Evolutionary conservation across 164 flowering plant species (phyloP).

Genomic region (Kingdonia uniflora): DNA sequence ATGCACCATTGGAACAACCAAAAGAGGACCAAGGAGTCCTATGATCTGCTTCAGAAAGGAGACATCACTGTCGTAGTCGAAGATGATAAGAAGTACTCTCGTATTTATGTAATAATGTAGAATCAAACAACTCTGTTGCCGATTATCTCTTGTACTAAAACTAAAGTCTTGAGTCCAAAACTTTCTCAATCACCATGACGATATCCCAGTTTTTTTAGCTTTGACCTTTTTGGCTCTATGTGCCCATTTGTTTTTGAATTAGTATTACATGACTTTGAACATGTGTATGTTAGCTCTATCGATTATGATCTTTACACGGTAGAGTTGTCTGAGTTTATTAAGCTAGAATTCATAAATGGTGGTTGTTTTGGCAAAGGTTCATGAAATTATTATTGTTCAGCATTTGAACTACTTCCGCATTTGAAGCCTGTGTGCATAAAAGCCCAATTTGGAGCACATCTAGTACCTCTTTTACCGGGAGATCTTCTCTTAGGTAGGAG

Average conservation of each 20-base stretch:
- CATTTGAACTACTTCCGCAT: conserved; percentile 63
- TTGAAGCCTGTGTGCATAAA: conserved; percentile 72
- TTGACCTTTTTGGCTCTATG: neutral
- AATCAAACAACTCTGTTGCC: neutral
- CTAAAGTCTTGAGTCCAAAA: neutral
- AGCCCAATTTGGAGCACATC: conserved; percentile 60
- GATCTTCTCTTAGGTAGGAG: conserved; percentile 25
- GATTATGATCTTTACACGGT: neutral
- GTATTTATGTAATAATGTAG: neutral
- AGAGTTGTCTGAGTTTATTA: conserved; percentile 11
- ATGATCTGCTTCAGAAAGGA: conserved; percentile 36
- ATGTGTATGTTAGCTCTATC: neutral
- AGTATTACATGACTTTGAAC: neutral
- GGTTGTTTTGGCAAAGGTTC: conserved; percentile 65
- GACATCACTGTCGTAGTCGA: conserved; percentile 32
- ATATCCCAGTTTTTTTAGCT: neutral
- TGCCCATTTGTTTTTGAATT: neutral
- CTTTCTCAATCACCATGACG: no score
- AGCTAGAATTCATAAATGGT: conserved; percentile 52
- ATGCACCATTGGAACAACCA: conserved; percentile 38
- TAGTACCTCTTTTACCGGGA: conserved; percentile 32
- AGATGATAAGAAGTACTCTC: conserved; percentile 15
- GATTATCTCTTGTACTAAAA: neutral
- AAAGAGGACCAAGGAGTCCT: conserved; percentile 30
- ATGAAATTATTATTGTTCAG: conserved; percentile 23